Conservation (phyloP, 2,329 filamentous ascomycete genomes). For the Curvularia lunata region DNA sequence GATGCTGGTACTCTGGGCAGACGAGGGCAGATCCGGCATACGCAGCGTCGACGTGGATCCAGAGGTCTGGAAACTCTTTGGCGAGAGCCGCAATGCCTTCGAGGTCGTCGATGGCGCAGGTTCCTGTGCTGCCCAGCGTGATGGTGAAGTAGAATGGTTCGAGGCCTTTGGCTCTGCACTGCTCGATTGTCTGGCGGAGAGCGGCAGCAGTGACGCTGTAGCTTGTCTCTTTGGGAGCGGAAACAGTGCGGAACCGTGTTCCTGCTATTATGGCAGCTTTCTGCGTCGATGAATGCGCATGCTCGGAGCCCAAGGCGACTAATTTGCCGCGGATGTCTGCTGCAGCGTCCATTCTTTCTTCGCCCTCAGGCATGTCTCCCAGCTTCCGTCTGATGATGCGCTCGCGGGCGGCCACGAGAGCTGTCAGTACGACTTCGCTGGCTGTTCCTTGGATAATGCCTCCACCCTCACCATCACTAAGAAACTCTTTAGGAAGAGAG, state of each 20-base stretch:
- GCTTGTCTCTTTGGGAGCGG: conserved; percentile 66
- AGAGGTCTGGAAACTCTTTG: conserved; percentile 66
- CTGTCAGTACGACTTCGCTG: conserved; percentile 83
- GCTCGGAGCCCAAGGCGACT: conserved; percentile 79
- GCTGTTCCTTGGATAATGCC: conserved; percentile 95
- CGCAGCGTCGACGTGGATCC: conserved; percentile 93
- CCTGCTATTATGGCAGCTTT: conserved; percentile 89
- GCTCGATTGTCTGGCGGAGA: conserved; percentile 67
- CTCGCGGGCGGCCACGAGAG: conserved; percentile 86
- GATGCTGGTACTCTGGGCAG: conserved; percentile 77
- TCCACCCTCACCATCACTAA: conserved; percentile 77
- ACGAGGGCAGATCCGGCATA: conserved; percentile 88
- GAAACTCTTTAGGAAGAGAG: conserved; percentile 73
- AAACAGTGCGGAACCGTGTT: conserved; percentile 76
- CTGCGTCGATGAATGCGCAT: conserved; percentile 82
- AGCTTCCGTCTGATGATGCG: conserved; percentile 57
- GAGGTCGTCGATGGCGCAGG: conserved; percentile 87
- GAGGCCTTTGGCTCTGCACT: conserved; percentile 71
- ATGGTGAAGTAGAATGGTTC: conserved; percentile 87
- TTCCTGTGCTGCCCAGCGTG: conserved; percentile 84
- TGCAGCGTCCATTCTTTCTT: conserved; percentile 61
- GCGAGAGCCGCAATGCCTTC: conserved; percentile 67
- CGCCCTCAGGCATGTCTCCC: conserved; percentile 38
- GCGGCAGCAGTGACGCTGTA: conserved; percentile 73
- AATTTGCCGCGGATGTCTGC: conserved; percentile 71